These are phyloP conservation scores for Coniferiporia sulphurascens DNA, from an alignment of 1,284 basidiomycete species.

Conservation along the genomic window DNA sequence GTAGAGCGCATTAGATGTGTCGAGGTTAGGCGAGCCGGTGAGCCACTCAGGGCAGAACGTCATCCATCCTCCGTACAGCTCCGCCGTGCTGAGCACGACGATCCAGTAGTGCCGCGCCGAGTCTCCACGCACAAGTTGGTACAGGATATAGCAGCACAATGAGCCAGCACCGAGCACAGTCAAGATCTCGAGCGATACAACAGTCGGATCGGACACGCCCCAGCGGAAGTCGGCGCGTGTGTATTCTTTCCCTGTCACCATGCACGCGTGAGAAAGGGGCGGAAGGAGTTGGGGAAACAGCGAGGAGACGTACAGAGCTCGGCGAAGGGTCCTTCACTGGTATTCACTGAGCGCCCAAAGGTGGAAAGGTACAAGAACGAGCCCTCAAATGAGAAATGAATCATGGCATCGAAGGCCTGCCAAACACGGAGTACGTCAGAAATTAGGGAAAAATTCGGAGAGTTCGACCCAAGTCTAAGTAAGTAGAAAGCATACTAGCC, in stretches of 20 bases:
- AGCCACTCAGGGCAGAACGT: constrained; percentile 85
- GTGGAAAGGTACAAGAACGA: constrained; percentile 72
- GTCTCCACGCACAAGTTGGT: constrained; percentile 57
- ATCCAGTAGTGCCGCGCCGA: constrained; percentile 77
- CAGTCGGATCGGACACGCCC: constrained; percentile 71
- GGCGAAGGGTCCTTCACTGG: constrained; percentile 65
- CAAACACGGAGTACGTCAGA: background rate
- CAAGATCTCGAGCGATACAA: constrained; percentile 77
- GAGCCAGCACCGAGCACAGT: constrained; percentile 77
- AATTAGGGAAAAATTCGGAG: too few relatives aligned
- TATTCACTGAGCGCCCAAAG: constrained; percentile 68
- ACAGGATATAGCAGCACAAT: constrained; percentile 64
- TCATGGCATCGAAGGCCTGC: constrained; percentile 72
- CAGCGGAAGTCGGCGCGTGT: constrained; percentile 76
- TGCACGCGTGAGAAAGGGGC: constrained; percentile 23
- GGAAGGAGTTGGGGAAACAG: background rate
- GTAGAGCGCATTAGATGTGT: constrained; percentile 58
- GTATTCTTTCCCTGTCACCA: constrained; percentile 52
- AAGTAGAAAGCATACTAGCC: constrained; percentile 50
- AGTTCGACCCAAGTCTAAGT: background rate
- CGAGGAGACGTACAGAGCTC: constrained; percentile 58
- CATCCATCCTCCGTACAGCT: constrained; percentile 79
- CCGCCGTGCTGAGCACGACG: constrained; percentile 66
- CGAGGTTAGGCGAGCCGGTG: constrained; percentile 64
- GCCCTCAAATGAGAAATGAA: constrained; percentile 75